phyloP scores from a whole-genome alignment of 1,139 yeast species.

The Candida buenavistaensis region DNA sequence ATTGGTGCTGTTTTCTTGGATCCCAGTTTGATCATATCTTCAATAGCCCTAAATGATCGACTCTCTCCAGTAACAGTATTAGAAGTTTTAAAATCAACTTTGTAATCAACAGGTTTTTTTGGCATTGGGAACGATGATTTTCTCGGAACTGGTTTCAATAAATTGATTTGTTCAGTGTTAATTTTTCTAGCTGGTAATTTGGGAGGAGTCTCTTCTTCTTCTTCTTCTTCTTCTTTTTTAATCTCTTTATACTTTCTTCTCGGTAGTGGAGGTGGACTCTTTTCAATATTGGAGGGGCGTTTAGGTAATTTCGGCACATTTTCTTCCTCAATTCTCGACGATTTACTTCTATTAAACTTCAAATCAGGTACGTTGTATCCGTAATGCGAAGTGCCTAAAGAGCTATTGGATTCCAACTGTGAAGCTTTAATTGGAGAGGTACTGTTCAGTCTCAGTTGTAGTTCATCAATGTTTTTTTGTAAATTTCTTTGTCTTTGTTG shows the following conservation, averaged over 20 bases:
- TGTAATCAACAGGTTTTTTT: constrained; percentile 1
- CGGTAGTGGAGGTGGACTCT: constrained; percentile 16
- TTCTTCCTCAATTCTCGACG: constrained; percentile 9
- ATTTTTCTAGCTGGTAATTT: constrained; percentile 1
- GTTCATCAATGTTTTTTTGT: constrained; percentile 31
- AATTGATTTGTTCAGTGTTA: constrained; percentile 17
- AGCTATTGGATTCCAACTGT: constrained; percentile 1
- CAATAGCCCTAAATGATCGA: constrained; percentile 25
- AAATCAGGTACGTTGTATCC: constrained; percentile 19
- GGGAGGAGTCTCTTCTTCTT: too few species aligned
- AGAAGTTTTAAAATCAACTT: background rate
- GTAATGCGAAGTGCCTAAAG: constrained; percentile 6
- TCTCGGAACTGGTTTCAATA: constrained; percentile 23
- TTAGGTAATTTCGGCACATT: constrained; percentile 14
- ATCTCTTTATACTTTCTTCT: constrained; percentile 10
- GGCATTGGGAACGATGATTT: constrained; percentile 10
- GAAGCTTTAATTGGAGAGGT: constrained; percentile 21
- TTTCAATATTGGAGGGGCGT: constrained; percentile 14
- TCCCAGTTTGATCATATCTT: constrained; percentile 17
- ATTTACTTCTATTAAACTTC: constrained; percentile 19
- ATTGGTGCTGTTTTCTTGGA: constrained; percentile 6
- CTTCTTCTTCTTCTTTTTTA: background rate
- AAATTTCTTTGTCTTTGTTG: constrained; percentile 32
- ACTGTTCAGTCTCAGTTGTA: constrained; percentile 27
- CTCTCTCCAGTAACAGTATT: constrained; percentile 8